Evolutionary conservation across 768 basidiomycete genomes (phyloP).

Genomic region (Leccinum incarnatum): DNA sequence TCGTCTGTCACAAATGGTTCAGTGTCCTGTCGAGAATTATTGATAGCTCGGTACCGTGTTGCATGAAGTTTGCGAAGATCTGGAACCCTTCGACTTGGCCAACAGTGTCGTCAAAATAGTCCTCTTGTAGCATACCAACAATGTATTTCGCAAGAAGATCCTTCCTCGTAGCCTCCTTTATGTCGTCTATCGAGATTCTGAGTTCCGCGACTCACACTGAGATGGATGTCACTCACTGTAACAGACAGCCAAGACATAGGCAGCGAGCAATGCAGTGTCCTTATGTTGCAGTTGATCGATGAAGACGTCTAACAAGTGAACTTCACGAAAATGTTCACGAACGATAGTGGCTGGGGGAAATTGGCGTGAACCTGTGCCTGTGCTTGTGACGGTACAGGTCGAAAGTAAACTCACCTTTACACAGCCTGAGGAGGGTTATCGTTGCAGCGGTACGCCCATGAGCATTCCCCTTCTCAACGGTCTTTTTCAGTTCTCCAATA

Average conservation of each 20-base stretch:
- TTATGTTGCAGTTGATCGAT: background rate
- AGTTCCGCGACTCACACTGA: background rate
- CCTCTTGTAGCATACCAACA: background rate
- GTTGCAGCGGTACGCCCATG: background rate
- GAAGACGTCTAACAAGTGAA: background rate
- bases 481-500: background rate
- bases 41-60: background rate
- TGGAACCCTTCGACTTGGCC: background rate
- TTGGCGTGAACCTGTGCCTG: background rate
- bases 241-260: background rate
- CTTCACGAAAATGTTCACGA: background rate
- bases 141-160: background rate
- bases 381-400: background rate
- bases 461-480: background rate
- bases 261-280: background rate
- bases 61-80: background rate
- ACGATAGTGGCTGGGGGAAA: background rate
- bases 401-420: background rate
- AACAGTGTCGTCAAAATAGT: background rate
- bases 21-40: background rate
- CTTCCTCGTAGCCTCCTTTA: background rate
- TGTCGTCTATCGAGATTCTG: background rate
- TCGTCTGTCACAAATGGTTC: background rate
- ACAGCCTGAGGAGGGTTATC: background rate
- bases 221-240: background rate